Base-by-base conservation (phyloP, 1,284 basidiomycete genomes). In the Hypsizygus ulmarius region DNA sequence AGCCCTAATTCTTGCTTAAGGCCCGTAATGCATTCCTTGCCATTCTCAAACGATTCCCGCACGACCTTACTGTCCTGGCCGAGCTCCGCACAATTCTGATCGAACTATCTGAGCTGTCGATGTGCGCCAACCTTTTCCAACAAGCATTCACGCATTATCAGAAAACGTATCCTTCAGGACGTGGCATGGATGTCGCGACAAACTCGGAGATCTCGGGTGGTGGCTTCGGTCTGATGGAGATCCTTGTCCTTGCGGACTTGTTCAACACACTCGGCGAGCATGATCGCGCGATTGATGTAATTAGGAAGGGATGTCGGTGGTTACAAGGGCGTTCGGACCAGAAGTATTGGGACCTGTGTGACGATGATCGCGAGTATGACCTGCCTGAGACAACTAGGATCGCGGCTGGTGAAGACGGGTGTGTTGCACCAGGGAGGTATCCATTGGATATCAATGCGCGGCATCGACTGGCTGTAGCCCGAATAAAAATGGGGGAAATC, bases 291-390 rank as follows among this genome's bases (percentile, higher is more conserved):
- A 72, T 94, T 9, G 71, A 80, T 10, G 79, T 83, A 0, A 84
- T 97, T 47, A 75, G 88, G 33, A 74, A 75, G 44, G 94, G 93
- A 0, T 86, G 83, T 42, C 71, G 96, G 39, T 97, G 95, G 95
- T 67, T 97, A 9, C 92, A 96, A 63, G 91, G 92, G 0, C 72
- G 95, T 29, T 72, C 69, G n/a, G 70, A 75, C 28, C 82, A 90
- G 63, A 78, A 72, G 47, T 84, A 85, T 47, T 97, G 94, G 93
- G 90, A 94, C 56, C 65, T 79, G 16, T 80, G 84, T 46, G 78
- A 82, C 30, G 96, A 97, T 62, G 94, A 98, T 64, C 73, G 93
- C 46, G 95, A 97, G 66, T 97, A 81, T 59, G 90, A 94, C 59
- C 64, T 77, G 2, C 68, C 71, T 27, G 65, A 61, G 25, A 59